Conservation (phyloP, 371 early-diverging fungal genomes). For the Coemansia sp. region DNA sequence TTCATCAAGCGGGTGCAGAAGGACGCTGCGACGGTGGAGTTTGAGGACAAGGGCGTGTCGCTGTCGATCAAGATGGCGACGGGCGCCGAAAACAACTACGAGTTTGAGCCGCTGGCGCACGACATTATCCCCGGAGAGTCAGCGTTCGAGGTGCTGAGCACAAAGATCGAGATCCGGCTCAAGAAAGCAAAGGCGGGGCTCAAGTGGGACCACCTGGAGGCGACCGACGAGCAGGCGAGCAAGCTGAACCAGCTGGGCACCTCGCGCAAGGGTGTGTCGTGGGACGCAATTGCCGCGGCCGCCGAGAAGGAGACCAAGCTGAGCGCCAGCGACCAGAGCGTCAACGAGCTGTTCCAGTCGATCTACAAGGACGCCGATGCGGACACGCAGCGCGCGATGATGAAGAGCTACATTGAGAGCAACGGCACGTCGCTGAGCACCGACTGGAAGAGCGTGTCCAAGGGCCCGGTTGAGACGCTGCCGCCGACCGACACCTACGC, state of each 20-base stretch:
- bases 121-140: slow-evolving; percentile 71
- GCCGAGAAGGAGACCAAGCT: slow-evolving; percentile 70
- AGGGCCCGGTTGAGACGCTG: slow-evolving; percentile 74
- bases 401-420: slow-evolving; percentile 96
- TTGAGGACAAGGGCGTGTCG: slow-evolving; percentile 67
- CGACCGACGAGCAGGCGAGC: slow-evolving; percentile 21
- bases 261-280: slow-evolving; percentile 54
- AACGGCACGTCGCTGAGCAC: slow-evolving; percentile 95
- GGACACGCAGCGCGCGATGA: slow-evolving; percentile 95
- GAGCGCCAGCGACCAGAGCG: slow-evolving; percentile 80
- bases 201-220: slow-evolving; percentile 48
- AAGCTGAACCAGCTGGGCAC: slow-evolving; percentile 9
- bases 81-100: slow-evolving; percentile 77
- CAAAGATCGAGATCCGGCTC: slow-evolving; percentile 92
- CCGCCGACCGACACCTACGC: slow-evolving; percentile 94
- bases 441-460: slow-evolving; percentile 93
- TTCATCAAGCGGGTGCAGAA: slow-evolving; percentile 84
- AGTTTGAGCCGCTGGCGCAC: slow-evolving; percentile 81
- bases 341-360: slow-evolving; percentile 88
- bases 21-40: slow-evolving; percentile 66
- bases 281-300: slow-evolving; percentile 77
- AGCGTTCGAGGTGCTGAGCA: slow-evolving; percentile 70
- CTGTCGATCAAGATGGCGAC: slow-evolving; percentile 74
- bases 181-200: slow-evolving; percentile 67
- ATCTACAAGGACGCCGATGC: slow-evolving; percentile 90